Evolutionary conservation across 345 rosid genomes (phyloP).

Genomic region (Citrus medica): DNA sequence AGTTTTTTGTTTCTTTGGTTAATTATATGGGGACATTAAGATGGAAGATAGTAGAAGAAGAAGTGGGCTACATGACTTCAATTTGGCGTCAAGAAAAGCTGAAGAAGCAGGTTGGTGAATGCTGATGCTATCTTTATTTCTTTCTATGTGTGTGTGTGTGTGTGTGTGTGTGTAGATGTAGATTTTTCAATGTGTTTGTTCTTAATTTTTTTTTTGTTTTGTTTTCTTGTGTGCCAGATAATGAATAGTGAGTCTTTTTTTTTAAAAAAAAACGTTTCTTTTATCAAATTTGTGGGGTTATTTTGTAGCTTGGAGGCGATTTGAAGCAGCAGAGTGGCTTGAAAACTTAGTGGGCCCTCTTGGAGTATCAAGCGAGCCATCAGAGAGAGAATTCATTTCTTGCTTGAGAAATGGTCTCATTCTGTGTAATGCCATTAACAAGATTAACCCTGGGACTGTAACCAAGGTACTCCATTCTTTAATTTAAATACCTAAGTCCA

Average conservation of each 20-base stretch:
- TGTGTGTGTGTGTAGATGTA: not conserved
- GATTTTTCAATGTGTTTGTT: not conserved
- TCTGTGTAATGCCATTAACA: slow-evolving; percentile 78
- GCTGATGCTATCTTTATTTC: not conserved
- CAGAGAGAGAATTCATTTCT: slow-evolving; percentile 85
- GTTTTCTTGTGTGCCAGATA: not conserved
- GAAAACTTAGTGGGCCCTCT: slow-evolving; percentile 63
- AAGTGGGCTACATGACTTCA: slow-evolving; percentile 47
- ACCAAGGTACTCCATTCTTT: slow-evolving; percentile 49
- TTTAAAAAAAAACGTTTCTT: not conserved
- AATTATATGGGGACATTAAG: slow-evolving; percentile 2
- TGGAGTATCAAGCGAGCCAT: slow-evolving; percentile 53
- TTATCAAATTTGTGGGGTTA: not conserved
- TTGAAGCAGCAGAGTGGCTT: slow-evolving; percentile 75
- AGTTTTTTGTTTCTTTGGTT: not conserved
- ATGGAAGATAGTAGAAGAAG: slow-evolving; percentile 54
- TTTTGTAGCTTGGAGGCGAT: slow-evolving; percentile 68
- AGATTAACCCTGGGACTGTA: slow-evolving; percentile 79
- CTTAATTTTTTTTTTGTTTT: slow-evolving; percentile 1
- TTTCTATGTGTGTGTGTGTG: not conserved
- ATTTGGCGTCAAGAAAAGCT: slow-evolving; percentile 84
- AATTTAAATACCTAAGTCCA: not conserved
- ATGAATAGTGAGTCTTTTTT: not conserved
- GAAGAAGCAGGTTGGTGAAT: slow-evolving; percentile 72
- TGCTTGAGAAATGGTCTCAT: slow-evolving; percentile 85